Conservation (phyloP, 2,329 filamentous ascomycete species). For the Pseudogymnoascus sp. region DNA sequence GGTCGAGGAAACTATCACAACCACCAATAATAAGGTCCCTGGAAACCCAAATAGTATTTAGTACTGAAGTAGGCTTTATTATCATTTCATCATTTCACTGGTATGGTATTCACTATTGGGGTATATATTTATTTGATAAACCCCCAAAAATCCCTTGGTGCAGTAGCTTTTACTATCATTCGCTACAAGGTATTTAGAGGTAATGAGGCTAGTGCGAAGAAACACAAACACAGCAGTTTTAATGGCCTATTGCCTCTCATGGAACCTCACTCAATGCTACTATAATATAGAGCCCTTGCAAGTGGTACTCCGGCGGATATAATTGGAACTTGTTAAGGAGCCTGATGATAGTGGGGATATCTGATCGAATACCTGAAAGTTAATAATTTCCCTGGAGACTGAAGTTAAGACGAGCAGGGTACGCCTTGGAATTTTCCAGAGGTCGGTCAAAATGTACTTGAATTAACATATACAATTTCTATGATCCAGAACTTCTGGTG, state of each 20-base stretch:
- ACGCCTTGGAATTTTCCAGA: neutral
- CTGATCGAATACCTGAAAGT: neutral
- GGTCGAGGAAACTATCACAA: neutral
- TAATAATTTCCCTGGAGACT: neutral
- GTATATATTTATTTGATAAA: neutral
- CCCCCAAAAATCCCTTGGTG: neutral
- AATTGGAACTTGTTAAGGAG: neutral
- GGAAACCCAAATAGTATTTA: neutral
- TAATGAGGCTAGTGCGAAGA: neutral
- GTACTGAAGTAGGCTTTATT: neutral
- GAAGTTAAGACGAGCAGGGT: neutral
- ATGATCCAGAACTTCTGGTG: neutral
- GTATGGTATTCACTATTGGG: neutral
- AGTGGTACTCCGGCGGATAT: neutral
- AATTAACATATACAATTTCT: neutral
- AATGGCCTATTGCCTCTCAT: neutral
- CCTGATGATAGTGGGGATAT: neutral
- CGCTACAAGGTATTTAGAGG: neutral
- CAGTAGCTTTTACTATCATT: neutral
- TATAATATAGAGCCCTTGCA: neutral
- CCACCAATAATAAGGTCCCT: neutral
- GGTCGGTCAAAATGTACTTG: neutral
- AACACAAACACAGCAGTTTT: neutral
- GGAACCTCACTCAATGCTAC: neutral
- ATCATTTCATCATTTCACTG: neutral